Conservation (phyloP, 345 rosid species). For the Eucalyptus virginea region DNA sequence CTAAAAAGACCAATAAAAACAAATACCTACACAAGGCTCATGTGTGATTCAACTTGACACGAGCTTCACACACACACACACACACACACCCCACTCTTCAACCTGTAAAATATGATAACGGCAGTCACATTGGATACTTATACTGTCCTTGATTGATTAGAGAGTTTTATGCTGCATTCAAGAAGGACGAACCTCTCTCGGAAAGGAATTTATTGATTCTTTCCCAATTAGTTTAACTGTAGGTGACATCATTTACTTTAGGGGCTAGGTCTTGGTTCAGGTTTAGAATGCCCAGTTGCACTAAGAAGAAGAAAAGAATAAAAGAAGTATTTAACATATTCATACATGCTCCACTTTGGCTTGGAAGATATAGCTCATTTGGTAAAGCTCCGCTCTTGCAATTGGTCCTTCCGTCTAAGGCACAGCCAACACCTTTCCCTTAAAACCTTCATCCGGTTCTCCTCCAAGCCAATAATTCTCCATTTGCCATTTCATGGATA, state of each 20-base stretch:
- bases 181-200: not conserved
- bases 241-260: not conserved
- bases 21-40: not conserved
- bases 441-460: not conserved
- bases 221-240: not conserved
- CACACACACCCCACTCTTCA: too few species aligned
- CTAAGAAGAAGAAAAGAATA: not conserved
- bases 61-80: rapidly evolving
- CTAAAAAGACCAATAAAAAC: not conserved
- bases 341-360: not conserved
- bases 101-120: not conserved
- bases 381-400: not conserved
- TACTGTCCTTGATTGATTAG: not conserved
- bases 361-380: not conserved
- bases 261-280: not conserved
- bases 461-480: not conserved
- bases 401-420: not conserved
- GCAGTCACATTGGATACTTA: not conserved
- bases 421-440: not conserved
- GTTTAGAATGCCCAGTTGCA: not conserved
- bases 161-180: not conserved
- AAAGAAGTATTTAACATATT: not conserved
- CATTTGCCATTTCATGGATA: not conserved
- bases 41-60: not conserved
- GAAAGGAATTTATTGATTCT: not conserved